A percentile compares a stretch with the other conserved stretches of the same genome.
Conservation (phyloP, 106 monocot species). For the Dendrobium chrysotoxum region DNA sequence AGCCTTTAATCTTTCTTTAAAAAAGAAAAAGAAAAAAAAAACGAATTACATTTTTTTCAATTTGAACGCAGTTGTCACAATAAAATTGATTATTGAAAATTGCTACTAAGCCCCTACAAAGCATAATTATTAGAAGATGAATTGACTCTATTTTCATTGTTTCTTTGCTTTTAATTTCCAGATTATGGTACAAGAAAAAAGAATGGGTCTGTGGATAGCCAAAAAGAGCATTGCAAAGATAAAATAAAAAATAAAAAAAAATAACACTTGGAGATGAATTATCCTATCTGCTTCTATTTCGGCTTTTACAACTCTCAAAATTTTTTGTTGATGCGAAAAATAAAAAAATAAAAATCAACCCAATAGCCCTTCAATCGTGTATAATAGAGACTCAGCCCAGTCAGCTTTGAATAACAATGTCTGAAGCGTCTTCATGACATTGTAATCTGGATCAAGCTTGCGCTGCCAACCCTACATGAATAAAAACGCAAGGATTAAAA, state of each 20-base stretch:
- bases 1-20: too few relatives aligned
- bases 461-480: slow-evolving; percentile 86
- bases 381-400: slow-evolving; percentile 77
- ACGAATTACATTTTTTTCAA: too few relatives aligned
- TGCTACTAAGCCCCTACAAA: too few relatives aligned
- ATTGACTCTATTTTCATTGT: too few relatives aligned
- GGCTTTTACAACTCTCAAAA: slow-evolving; percentile 1
- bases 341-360: slow-evolving; percentile 21
- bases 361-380: slow-evolving; percentile 93
- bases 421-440: slow-evolving; percentile 87
- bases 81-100: too few relatives aligned
- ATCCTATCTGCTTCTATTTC: background rate
- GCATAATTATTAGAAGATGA: too few relatives aligned
- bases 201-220: too few relatives aligned
- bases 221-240: too few relatives aligned
- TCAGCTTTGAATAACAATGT: slow-evolving; percentile 76
- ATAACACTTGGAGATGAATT: background rate
- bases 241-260: slow-evolving; percentile 1
- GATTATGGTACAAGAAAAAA: background rate
- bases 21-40: too few relatives aligned
- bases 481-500: too few relatives aligned
- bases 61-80: too few relatives aligned
- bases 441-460: slow-evolving; percentile 91
- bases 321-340: background rate
- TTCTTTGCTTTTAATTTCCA: background rate